Percentiles rank a stretch among this genome's conserved stretches.
These are phyloP conservation scores for Lizanozyma gosingica DNA, from an alignment of 1,139 yeast species.

Conservation along the genomic window DNA sequence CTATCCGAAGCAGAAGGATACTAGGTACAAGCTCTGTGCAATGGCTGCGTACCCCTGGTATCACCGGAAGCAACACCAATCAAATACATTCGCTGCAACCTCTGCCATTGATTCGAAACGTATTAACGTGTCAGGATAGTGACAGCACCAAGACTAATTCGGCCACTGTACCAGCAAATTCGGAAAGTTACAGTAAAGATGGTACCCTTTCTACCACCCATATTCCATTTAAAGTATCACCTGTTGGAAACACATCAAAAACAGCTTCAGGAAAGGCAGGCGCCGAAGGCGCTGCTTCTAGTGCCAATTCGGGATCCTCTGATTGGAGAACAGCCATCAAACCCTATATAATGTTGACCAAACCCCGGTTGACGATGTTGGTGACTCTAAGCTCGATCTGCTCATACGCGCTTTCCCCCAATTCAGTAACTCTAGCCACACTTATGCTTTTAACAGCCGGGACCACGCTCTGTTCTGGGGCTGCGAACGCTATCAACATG, in stretches of 20 bases:
- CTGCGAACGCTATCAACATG: slow-evolving; percentile 97
- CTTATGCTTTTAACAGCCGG: slow-evolving; percentile 71
- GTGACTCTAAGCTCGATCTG: slow-evolving; percentile 90
- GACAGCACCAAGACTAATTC: not conserved
- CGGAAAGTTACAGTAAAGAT: too few species aligned
- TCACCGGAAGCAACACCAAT: not conserved
- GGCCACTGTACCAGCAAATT: not conserved
- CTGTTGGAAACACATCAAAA: slow-evolving; percentile 16
- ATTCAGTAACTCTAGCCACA: slow-evolving; percentile 61
- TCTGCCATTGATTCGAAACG: not conserved
- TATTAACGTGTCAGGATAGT: not conserved
- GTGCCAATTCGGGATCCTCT: slow-evolving; percentile 6
- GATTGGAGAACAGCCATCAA: slow-evolving; percentile 27
- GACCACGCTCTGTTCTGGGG: slow-evolving; percentile 79
- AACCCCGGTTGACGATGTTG: slow-evolving; percentile 79
- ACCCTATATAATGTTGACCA: slow-evolving; percentile 72
- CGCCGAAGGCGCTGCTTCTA: not conserved
- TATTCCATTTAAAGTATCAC: slow-evolving; percentile 54
- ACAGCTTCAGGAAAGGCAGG: slow-evolving; percentile 1
- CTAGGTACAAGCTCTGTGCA: not conserved
- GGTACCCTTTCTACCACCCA: slow-evolving; percentile 15
- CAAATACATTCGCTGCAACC: not conserved
- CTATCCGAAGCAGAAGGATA: not conserved
- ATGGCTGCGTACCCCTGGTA: not conserved
- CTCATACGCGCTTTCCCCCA: slow-evolving; percentile 87